phyloP scores from a whole-genome alignment of 2,329 filamentous ascomycete genomes.

The Colletotrichum lupini region DNA sequence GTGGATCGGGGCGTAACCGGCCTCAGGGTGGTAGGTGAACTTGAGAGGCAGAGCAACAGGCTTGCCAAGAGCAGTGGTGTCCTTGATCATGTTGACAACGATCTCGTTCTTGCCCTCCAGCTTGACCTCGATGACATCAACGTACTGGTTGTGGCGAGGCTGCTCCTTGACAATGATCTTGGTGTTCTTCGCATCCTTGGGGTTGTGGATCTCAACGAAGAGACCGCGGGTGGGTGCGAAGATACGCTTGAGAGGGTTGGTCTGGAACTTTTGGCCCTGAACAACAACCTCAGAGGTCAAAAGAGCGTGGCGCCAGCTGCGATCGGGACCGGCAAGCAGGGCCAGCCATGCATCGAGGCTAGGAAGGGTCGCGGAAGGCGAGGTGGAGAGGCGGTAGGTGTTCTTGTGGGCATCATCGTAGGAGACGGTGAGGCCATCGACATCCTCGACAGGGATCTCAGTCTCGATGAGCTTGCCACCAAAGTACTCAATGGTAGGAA shows the following conservation, averaged over 20 bases:
- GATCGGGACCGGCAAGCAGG: conserved; percentile 84
- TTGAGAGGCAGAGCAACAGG: conserved; percentile 85
- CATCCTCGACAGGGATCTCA: conserved; percentile 75
- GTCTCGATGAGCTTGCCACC: conserved; percentile 85
- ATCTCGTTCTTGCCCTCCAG: conserved; percentile 82
- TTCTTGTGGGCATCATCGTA: conserved; percentile 84
- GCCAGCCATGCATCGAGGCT: conserved; percentile 86
- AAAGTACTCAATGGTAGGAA: conserved; percentile 94
- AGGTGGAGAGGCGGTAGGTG: conserved; percentile 84
- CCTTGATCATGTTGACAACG: conserved; percentile 89
- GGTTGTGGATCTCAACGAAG: conserved; percentile 87
- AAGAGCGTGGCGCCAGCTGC: conserved; percentile 94
- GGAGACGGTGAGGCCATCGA: conserved; percentile 87
- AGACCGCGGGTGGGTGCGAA: conserved; percentile 88
- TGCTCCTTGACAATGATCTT: conserved; percentile 90
- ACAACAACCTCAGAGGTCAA: conserved; percentile 94
- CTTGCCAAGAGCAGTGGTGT: conserved; percentile 85
- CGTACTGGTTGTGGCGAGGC: conserved; percentile 84
- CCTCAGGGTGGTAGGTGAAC: conserved; percentile 94
- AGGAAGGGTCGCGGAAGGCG: conserved; percentile 79
- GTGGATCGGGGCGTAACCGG: conserved; percentile 95
- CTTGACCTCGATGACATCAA: conserved; percentile 89
- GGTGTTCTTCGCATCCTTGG: conserved; percentile 85
- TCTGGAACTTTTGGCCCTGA: conserved; percentile 96
- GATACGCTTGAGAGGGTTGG: conserved; percentile 92